Evolutionary conservation across 805 yeast species (phyloP), one percentile per base, ranked within the genome.

Genomic region (Kodamaea restingae): DNA sequence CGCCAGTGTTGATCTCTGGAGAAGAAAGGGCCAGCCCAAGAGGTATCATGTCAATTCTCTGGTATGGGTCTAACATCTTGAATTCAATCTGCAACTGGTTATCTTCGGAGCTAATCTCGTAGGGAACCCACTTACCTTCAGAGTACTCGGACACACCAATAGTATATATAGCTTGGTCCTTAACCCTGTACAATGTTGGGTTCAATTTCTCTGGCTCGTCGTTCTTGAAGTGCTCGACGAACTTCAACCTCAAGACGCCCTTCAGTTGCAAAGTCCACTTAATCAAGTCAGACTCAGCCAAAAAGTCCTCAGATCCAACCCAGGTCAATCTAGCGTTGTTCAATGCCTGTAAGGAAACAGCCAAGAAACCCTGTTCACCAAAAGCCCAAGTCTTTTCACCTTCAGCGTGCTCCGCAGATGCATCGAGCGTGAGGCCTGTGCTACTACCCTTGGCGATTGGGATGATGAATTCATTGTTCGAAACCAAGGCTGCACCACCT

Each of bases 31-130:
- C 65, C 7, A 62, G 59, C 7, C 69, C 69, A 32, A 67, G 55
- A 20, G 73, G 70, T 14, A 60, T 50, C 53, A 93, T 65, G 44
- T 73, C 79, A 42, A 91, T 57, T 55, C 98, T 80, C 57, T 88
- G 88, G 68, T 91, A 93, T 31, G 99, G 98, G 59, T 93, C 98
- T 47, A 93, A 75, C 91, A 93, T 82, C 53, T 76, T 78, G 60
- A 88, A 79, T 53, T 88, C 90, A 41, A 93, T 68, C 65, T 93
- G 98, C 40, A 86, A 58, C 44, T 82, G 84, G 37, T 75, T 72
- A 28, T 68, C 70, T 5, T 55, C 60, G 22, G 47, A 38, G 14
- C 43, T 36, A 14, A 64, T 59, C 20, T 49, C 53, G 56, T 61
- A 88, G 21, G 96, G 95, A 10, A 57, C 68, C 96, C 96, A 93